phyloP scores from a whole-genome alignment of 1,284 basidiomycete genomes.

The Hypsizygus ulmarius region DNA sequence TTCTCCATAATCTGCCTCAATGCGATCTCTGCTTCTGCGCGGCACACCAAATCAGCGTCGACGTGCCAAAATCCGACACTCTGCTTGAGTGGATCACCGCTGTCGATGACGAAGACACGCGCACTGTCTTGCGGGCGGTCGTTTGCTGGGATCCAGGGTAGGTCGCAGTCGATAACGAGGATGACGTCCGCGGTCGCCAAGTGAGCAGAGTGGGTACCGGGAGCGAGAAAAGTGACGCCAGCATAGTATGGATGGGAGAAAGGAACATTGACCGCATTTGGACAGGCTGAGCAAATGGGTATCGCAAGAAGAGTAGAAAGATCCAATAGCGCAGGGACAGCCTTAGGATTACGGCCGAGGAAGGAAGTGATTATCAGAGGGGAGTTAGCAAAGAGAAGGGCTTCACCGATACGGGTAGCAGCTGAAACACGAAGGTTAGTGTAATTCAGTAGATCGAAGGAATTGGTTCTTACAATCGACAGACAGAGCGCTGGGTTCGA shows the following conservation, averaged over 20 bases:
- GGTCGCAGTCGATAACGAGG: constrained; percentile 59
- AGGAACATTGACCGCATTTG: constrained; percentile 52
- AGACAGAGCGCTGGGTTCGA: constrained; percentile 50
- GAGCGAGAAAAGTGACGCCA: constrained; percentile 46
- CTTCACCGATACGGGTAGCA: constrained; percentile 40
- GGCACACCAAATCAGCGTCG: constrained; percentile 55
- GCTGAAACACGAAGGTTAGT: constrained; percentile 29
- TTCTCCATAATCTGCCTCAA: constrained; percentile 47
- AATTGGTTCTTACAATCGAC: constrained; percentile 35
- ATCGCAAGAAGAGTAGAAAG: constrained; percentile 53
- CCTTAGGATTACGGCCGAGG: constrained; percentile 53
- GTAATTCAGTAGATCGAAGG: neutral
- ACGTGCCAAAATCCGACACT: constrained; percentile 53
- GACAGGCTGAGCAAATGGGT: constrained; percentile 53
- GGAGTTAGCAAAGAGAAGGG: constrained; percentile 47
- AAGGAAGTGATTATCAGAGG: constrained; percentile 67
- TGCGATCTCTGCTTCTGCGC: constrained; percentile 53
- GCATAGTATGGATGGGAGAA: constrained; percentile 55
- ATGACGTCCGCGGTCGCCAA: constrained; percentile 59
- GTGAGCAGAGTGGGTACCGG: constrained; percentile 41
- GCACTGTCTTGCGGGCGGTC: constrained; percentile 41
- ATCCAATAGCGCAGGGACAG: constrained; percentile 44
- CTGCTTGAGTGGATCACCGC: constrained; percentile 58
- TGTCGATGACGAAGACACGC: constrained; percentile 58
- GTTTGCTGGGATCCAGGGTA: constrained; percentile 63